Conservation (phyloP, 164 flowering plant genomes). For the Dillenia turbinata region DNA sequence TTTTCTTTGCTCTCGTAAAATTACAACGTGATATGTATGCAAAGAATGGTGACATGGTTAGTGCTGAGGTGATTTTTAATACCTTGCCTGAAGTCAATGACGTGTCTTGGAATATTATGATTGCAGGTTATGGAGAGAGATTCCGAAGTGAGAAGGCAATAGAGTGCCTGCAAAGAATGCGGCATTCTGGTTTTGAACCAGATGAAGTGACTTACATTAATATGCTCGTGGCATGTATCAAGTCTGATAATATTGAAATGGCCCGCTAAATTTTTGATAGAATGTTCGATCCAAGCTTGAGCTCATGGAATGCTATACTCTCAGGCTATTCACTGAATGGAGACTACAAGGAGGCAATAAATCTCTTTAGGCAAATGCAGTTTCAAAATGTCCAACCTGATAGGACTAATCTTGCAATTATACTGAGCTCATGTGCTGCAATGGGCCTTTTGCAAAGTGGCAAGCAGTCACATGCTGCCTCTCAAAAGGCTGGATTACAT, state of each 20-base stretch:
- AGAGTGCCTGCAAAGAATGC: slow-evolving; percentile 44
- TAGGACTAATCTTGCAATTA: slow-evolving; percentile 55
- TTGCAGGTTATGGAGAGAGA: slow-evolving; percentile 63
- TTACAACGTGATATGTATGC: slow-evolving; percentile 27
- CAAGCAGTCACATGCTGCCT: slow-evolving; percentile 66
- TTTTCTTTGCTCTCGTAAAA: too few relatives aligned
- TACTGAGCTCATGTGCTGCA: slow-evolving; percentile 71
- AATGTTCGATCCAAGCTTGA: slow-evolving; percentile 46
- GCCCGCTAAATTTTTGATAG: slow-evolving; percentile 44
- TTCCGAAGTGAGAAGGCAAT: slow-evolving; percentile 35
- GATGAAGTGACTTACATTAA: slow-evolving; percentile 63
- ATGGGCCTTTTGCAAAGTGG: slow-evolving; percentile 57
- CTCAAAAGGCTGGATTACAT: slow-evolving; percentile 28
- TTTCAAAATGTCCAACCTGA: slow-evolving; percentile 47
- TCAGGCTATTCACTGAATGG: slow-evolving; percentile 62
- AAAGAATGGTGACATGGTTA: slow-evolving; percentile 50
- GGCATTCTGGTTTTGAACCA: slow-evolving; percentile 42
- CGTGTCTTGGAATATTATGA: slow-evolving; percentile 77
- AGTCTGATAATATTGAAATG: slow-evolving; percentile 50
- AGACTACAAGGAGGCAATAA: slow-evolving; percentile 44
- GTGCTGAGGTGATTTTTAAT: slow-evolving; percentile 56
- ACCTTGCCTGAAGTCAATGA: slow-evolving; percentile 28
- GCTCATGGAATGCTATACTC: slow-evolving; percentile 78
- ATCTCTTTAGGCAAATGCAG: slow-evolving; percentile 76
- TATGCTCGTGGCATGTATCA: slow-evolving; percentile 58